A percentile compares a stretch with the other conserved stretches of the same genome.
phyloP scores from a whole-genome alignment of 176 grass and related monocot species.

The Tillandsia leiboldiana region DNA sequence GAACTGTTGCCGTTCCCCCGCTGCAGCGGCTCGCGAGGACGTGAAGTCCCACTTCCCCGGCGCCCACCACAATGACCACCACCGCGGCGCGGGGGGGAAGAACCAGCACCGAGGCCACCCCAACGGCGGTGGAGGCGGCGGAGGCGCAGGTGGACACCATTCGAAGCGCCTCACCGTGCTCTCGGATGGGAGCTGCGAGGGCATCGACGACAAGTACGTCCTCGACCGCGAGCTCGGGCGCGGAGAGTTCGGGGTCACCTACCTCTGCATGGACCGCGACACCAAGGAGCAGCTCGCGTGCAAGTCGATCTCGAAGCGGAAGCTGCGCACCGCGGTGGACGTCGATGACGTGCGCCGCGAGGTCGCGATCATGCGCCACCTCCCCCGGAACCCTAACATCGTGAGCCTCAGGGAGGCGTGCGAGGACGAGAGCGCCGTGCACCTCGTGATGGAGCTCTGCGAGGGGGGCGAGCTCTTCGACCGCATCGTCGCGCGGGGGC shows the following conservation, averaged over 20 bases:
- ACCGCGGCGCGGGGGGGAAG: slow-evolving; percentile 24
- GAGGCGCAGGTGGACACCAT: slow-evolving; percentile 8
- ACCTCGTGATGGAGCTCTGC: slow-evolving; percentile 99
- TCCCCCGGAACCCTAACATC: slow-evolving; percentile 68
- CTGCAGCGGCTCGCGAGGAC: slow-evolving; percentile 85
- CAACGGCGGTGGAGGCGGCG: slow-evolving; percentile 12
- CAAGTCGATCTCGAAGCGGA: slow-evolving; percentile 99
- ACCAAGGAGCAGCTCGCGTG: slow-evolving; percentile 78
- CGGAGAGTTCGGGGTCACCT: slow-evolving; percentile 97
- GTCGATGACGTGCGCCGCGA: slow-evolving; percentile 98
- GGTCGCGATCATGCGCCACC: slow-evolving; percentile 95
- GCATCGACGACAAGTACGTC: slow-evolving; percentile 77
- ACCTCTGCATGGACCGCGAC: slow-evolving; percentile 87
- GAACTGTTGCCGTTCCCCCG: slow-evolving; percentile 95
- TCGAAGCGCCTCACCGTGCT: slow-evolving; percentile 71
- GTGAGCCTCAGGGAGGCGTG: slow-evolving; percentile 73
- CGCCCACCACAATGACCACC: neutral
- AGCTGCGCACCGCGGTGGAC: slow-evolving; percentile 86
- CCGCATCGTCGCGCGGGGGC: slow-evolving; percentile 83
- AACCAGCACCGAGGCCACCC: slow-evolving; percentile 40
- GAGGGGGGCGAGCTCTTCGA: slow-evolving; percentile 99
- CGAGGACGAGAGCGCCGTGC: slow-evolving; percentile 91
- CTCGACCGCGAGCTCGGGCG: slow-evolving; percentile 89
- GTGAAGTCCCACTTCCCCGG: slow-evolving; percentile 67
- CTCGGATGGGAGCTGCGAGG: slow-evolving; percentile 35